Conservation (phyloP, 108 stramenopile genomes). For the Cyclotella sp. region DNA sequence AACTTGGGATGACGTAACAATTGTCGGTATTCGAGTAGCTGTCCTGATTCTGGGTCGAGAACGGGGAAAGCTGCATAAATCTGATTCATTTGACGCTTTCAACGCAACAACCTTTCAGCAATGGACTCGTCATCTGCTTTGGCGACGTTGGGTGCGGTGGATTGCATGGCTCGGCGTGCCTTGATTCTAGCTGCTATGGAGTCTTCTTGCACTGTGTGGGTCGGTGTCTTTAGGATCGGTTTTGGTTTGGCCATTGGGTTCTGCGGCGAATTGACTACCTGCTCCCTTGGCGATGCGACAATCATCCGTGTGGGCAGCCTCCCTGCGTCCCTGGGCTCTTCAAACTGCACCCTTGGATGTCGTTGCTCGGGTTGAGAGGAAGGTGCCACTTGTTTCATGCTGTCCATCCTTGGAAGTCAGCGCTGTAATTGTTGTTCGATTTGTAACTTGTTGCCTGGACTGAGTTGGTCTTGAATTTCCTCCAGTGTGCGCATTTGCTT, state of each 20-base stretch:
- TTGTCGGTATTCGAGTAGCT: slow-evolving; percentile 19
- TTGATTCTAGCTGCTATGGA: slow-evolving; percentile 12
- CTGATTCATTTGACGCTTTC: background rate
- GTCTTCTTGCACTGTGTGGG: background rate
- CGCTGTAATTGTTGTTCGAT: slow-evolving; percentile 10
- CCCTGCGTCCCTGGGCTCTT: background rate
- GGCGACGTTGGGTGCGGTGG: slow-evolving; percentile 2
- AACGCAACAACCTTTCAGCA: slow-evolving; percentile 4
- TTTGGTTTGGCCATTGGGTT: slow-evolving; percentile 2
- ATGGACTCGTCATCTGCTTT: slow-evolving; percentile 8
- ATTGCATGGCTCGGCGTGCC: background rate
- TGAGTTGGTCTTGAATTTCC: slow-evolving; percentile 13
- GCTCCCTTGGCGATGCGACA: slow-evolving; percentile 16
- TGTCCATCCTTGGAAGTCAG: slow-evolving; percentile 2
- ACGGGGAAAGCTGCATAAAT: slow-evolving; percentile 9
- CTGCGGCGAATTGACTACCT: slow-evolving; percentile 10
- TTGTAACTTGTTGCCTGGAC: background rate
- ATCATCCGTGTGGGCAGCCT: slow-evolving; percentile 14
- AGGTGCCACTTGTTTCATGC: background rate
- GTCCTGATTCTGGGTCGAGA: slow-evolving; percentile 21
- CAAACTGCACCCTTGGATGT: slow-evolving; percentile 11
- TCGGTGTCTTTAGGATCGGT: slow-evolving; percentile 14
- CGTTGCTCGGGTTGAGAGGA: background rate
- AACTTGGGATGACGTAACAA: slow-evolving; percentile 3
- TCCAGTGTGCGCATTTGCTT: background rate